Evolutionary conservation across 371 early-diverging fungal species (phyloP).

Genomic region (Syncephalis plumigaleata): DNA sequence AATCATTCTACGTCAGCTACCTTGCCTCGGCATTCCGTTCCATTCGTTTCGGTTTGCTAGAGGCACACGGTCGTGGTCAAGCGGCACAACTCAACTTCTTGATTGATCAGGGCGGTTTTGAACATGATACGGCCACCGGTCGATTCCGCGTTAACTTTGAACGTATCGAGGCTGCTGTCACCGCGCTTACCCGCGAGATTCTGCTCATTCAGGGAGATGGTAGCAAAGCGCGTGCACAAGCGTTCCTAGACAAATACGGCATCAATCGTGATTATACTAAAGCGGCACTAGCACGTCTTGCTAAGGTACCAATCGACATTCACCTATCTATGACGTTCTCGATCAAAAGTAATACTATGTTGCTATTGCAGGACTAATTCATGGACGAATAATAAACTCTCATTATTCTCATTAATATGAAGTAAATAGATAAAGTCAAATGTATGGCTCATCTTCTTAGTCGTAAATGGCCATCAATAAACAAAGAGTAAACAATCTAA

Average conservation of each 20-base stretch:
- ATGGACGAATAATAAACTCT: too few species aligned
- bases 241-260: slow-evolving; percentile 42
- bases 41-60: slow-evolving; percentile 61
- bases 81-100: slow-evolving; percentile 55
- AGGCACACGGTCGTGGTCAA: slow-evolving; percentile 66
- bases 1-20: slow-evolving; percentile 58
- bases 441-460: too few species aligned
- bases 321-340: slow-evolving; percentile 14
- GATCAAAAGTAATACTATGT: too few species aligned
- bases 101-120: slow-evolving; percentile 47
- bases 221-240: slow-evolving; percentile 39
- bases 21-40: slow-evolving; percentile 64
- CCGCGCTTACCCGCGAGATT: slow-evolving; percentile 42
- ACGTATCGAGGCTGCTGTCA: slow-evolving; percentile 40
- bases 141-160: slow-evolving; percentile 48
- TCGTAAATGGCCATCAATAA: too few species aligned
- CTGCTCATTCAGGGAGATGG: slow-evolving; percentile 66
- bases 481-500: too few species aligned
- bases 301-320: slow-evolving; percentile 26
- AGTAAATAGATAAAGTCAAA: too few species aligned
- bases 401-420: too few species aligned
- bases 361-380: too few species aligned
- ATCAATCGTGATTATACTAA: slow-evolving; percentile 23
- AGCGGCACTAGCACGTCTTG: slow-evolving; percentile 31
- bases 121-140: slow-evolving; percentile 17